These are phyloP conservation scores for Remersonia thermophila DNA, from an alignment of 2,329 filamentous ascomycete species.

Conservation along the genomic window DNA sequence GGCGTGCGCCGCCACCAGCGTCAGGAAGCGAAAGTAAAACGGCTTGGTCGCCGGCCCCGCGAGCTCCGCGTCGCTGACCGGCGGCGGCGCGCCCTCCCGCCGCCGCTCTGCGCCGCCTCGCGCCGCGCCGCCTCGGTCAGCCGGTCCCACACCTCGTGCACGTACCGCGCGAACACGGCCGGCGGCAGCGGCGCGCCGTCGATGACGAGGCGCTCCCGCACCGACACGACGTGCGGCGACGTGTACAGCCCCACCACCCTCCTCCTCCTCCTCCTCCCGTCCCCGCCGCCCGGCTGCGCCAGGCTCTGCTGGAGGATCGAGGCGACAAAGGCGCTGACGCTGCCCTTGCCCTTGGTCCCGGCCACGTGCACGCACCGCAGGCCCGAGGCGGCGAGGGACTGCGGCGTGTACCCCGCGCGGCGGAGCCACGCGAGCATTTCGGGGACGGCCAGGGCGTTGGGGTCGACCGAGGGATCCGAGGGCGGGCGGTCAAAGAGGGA, in stretches of 20 bases:
- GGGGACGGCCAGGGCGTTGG: slow-evolving; percentile 62
- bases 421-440: slow-evolving; percentile 71
- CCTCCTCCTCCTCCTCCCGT: no score
- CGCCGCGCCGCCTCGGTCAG: slow-evolving; percentile 37
- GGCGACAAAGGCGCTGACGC: slow-evolving; percentile 55
- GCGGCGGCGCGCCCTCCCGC: slow-evolving; percentile 23
- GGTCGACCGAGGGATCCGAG: slow-evolving; percentile 38
- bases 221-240: slow-evolving; percentile 55
- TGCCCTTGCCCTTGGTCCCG: slow-evolving; percentile 68
- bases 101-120: slow-evolving; percentile 9
- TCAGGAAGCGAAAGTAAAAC: slow-evolving; percentile 49
- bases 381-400: slow-evolving; percentile 35
- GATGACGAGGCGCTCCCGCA: slow-evolving; percentile 55
- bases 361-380: slow-evolving; percentile 59
- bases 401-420: slow-evolving; percentile 57
- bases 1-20: slow-evolving; percentile 53
- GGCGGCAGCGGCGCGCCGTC: slow-evolving; percentile 45
- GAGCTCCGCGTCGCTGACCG: slow-evolving; percentile 22
- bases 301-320: slow-evolving; percentile 42
- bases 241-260: slow-evolving; percentile 51
- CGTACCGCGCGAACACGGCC: slow-evolving; percentile 48
- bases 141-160: slow-evolving; percentile 55
- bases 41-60: slow-evolving; percentile 30
- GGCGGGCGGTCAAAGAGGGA: slow-evolving; percentile 42
- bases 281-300: slow-evolving; percentile 14